These are phyloP conservation scores for Aureobasidium lini DNA, from an alignment of 2,329 filamentous ascomycete species.

Conservation along the genomic window DNA sequence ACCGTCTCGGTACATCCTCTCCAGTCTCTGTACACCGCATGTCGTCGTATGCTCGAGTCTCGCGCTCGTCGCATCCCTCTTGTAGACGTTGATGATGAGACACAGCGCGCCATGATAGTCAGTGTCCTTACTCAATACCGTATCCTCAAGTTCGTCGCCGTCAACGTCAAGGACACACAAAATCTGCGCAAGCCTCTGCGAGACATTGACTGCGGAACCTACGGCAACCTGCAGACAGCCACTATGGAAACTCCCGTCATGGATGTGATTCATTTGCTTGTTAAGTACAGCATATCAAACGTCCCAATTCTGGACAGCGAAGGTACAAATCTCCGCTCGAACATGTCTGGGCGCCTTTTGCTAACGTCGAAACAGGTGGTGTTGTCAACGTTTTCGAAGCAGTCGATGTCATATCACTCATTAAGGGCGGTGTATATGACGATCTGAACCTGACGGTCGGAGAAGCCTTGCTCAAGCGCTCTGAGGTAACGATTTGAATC, in stretches of 20 bases:
- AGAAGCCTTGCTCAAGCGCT: slow-evolving; percentile 77
- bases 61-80: slow-evolving; percentile 88
- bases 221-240: slow-evolving; percentile 70
- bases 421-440: slow-evolving; percentile 89
- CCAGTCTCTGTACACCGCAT: slow-evolving; percentile 87
- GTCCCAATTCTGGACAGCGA: slow-evolving; percentile 84
- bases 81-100: slow-evolving; percentile 91
- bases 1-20: slow-evolving; percentile 93
- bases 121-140: slow-evolving; percentile 97
- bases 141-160: slow-evolving; percentile 96
- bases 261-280: slow-evolving; percentile 88
- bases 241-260: slow-evolving; percentile 87
- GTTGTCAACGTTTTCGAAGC: slow-evolving; percentile 97
- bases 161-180: slow-evolving; percentile 85
- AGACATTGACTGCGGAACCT: slow-evolving; percentile 80
- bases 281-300: slow-evolving; percentile 87
- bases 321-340: slow-evolving; percentile 31
- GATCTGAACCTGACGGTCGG: slow-evolving; percentile 80
- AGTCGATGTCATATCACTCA: slow-evolving; percentile 91
- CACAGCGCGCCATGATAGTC: slow-evolving; percentile 82
- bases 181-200: slow-evolving; percentile 78
- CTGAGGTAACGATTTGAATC: slow-evolving; percentile 49
- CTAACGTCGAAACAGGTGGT: slow-evolving; percentile 38
- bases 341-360: neutral
- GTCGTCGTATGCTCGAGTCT: slow-evolving; percentile 86